Base-by-base conservation (phyloP, 2,329 filamentous ascomycete species). In the Aspergillus fijiensis region DNA sequence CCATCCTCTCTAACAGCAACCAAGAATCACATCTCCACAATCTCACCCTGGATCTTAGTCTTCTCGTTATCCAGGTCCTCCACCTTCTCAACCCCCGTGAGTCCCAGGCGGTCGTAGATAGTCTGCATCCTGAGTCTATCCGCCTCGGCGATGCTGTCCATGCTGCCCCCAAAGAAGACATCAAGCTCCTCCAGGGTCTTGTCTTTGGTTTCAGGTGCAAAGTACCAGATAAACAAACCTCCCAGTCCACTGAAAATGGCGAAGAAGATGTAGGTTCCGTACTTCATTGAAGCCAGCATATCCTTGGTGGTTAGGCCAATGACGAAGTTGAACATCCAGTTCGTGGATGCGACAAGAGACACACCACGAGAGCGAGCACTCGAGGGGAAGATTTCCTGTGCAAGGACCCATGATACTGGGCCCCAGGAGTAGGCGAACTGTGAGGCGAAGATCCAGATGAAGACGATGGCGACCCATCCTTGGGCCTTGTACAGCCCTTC, bases 31-130 rank as follows among this genome's bases (percentile, higher is more conserved):
- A 59, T 58, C 29, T 61, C 59, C 60, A 65, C 64, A 23, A 67
- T 50, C 45, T 69, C 65, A 16, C 67, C 63, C 4, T 55, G 39
- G 27, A 57, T 49, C 49, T 61, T 54, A 12, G 50, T 23, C 56
- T 64, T 63, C 48, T 66, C 68, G 29, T 65, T 61, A 6, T 35
- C 53, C 25, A 71, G 61, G 29, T 67, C 66, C 51, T 65, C 63
- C 16, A 70, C 51, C 16, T 47, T 63, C 58, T 74, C 66, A 0
- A 74, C 64, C 23, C 67, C 70, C 35, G 66, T 76, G 56, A 91
- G 76, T 0, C 89, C 89, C 62, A 92, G 86, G 67, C 90, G 88
- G 33, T 79, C 77, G 71, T 90, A 88, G 67, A 92, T 90, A 72
- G 89, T 85, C n/a, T 82, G 82, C 87, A 91, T 91, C 29, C 89